Percentiles rank a stretch among this genome's conserved stretches.
phyloP scores from a whole-genome alignment of 805 yeast species.

The Wickerhamiella slavikovae region DNA sequence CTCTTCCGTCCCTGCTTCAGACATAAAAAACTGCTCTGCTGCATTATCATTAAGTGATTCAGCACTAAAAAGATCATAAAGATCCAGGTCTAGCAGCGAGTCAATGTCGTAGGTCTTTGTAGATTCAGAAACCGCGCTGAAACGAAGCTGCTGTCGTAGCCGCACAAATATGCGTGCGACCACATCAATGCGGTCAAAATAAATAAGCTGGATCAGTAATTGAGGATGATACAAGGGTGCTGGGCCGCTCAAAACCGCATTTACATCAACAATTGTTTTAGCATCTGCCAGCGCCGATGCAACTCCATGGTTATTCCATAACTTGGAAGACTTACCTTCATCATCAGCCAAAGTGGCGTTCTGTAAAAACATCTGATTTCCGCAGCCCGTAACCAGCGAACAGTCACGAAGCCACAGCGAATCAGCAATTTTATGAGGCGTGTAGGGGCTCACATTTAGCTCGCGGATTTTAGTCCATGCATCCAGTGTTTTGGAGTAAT shows the following conservation, averaged over 20 bases:
- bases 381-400: constrained; percentile 62
- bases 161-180: constrained; percentile 37
- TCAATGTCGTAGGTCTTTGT: constrained; percentile 8
- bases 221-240: constrained; percentile 86
- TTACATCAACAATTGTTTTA: constrained; percentile 37
- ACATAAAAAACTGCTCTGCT: constrained; percentile 11
- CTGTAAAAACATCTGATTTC: constrained; percentile 72
- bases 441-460: constrained; percentile 47
- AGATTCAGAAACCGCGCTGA: background rate
- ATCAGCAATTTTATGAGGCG: constrained; percentile 72
- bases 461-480: constrained; percentile 57
- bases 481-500: constrained; percentile 64
- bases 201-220: constrained; percentile 54
- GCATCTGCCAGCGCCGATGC: constrained; percentile 5
- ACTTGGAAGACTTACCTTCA: constrained; percentile 30
- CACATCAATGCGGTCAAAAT: constrained; percentile 34
- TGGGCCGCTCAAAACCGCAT: constrained; percentile 69
- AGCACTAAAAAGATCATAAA: background rate
- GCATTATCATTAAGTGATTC: background rate
- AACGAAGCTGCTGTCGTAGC: constrained; percentile 26
- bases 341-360: constrained; percentile 43
- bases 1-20: constrained; percentile 14
- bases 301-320: constrained; percentile 32
- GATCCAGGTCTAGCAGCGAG: constrained; percentile 12
- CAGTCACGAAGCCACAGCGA: constrained; percentile 73